Base-by-base conservation (phyloP, 1,284 basidiomycete species). In the Mycena sp. region DNA sequence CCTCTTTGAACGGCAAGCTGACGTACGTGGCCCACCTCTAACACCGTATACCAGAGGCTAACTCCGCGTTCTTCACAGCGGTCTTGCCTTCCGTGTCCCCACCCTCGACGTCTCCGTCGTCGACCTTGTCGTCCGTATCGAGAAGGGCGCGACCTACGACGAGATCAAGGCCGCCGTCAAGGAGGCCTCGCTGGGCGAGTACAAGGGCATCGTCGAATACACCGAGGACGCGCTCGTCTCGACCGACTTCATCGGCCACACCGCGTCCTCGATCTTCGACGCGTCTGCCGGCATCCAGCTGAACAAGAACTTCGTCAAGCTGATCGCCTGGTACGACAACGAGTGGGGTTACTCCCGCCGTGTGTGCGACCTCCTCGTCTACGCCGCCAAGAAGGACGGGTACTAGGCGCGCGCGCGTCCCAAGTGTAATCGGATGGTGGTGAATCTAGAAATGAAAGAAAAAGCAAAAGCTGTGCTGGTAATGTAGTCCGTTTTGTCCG, bases 71-170 rank as follows among this genome's bases (percentile, higher is more conserved):
- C n/a, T 11, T n/a, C 23, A 28, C 64, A 95, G 93, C 68, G 95
- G 95, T 81, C 92, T 99, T 79, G 74, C 97, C 53, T 99, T 99
- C 96, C 98, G 97, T 84, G 92, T 99, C 64, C 98, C 97, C 71
- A 98, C 95, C 69, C 84, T 94, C 73, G 94, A 99, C 75, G 98
- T 99, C 71, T 99, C 97, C 70, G 98, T 99, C 70, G 97, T 99
- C 76, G 97, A 99, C 83, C 89, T 99, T 69, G 96, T 98, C 70
- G 93, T 89, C 74, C 95, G 97, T 74, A 86, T 95, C 74, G 93
- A 96, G 84, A 98, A 95, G 86, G 74, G 80, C 48, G 88, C 94
- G 16, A 78, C 87, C 41, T 98, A 98, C 83, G 94, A 96, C 23
- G 86, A 95, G 69, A 98, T 99, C 90, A 98, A 97, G 89, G 80